Conservation (phyloP, 2,329 filamentous ascomycete species). For the Cercospora nicotianae region DNA sequence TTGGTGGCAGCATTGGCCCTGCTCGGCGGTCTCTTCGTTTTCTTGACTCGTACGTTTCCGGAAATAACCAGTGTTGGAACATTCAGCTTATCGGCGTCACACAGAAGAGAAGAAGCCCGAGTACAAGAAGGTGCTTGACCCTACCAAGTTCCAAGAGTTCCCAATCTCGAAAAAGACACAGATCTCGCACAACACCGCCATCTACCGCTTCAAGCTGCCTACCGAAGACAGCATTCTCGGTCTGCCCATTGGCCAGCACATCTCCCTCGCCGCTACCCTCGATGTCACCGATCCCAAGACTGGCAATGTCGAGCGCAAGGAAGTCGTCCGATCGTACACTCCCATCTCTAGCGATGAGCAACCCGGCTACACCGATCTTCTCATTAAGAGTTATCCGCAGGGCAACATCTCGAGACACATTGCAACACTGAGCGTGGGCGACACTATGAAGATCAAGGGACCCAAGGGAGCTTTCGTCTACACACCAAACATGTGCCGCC, state of each 20-base stretch:
- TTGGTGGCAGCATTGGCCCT: slow-evolving; percentile 19
- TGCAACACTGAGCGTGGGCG: slow-evolving; percentile 76
- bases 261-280: slow-evolving; percentile 84
- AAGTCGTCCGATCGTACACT: slow-evolving; percentile 88
- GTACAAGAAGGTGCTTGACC: slow-evolving; percentile 80
- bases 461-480: slow-evolving; percentile 99
- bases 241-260: slow-evolving; percentile 97
- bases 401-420: slow-evolving; percentile 97
- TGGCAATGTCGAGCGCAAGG: slow-evolving; percentile 72
- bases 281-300: slow-evolving; percentile 62
- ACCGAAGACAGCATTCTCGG: slow-evolving; percentile 78
- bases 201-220: slow-evolving; percentile 94
- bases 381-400: slow-evolving; percentile 96
- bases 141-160: slow-evolving; percentile 85
- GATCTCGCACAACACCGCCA: slow-evolving; percentile 96
- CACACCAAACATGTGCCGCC: slow-evolving; percentile 91
- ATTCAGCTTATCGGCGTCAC: not conserved
- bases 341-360: slow-evolving; percentile 88
- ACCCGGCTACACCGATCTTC: slow-evolving; percentile 88
- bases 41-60: slow-evolving; percentile 20
- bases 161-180: slow-evolving; percentile 92
- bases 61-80: not conserved
- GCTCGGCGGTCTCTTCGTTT: slow-evolving; percentile 20
- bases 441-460: slow-evolving; percentile 85
- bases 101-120: slow-evolving; percentile 50